These are phyloP conservation scores for Phytophthora meadii DNA, from an alignment of 352 stramenopile genomes.

Conservation along the genomic window DNA sequence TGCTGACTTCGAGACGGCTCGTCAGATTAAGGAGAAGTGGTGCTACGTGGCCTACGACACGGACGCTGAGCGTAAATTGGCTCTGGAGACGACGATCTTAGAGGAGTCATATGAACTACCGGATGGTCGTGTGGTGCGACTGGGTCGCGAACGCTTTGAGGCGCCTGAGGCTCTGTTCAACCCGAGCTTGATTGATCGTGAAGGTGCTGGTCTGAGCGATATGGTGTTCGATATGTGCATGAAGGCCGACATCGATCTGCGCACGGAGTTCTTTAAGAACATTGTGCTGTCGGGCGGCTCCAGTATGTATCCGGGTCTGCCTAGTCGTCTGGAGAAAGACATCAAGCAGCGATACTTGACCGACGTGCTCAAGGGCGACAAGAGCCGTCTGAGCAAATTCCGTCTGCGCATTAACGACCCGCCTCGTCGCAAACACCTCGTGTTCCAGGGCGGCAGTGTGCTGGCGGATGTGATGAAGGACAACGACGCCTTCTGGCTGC, in stretches of 20 bases:
- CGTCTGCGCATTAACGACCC: constrained; percentile 96
- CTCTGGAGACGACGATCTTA: constrained; percentile 92
- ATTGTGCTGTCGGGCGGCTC: constrained; percentile 95
- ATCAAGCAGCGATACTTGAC: constrained; percentile 71
- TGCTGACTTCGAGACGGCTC: constrained; percentile 93
- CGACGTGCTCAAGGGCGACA: constrained; percentile 90
- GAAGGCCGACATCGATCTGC: constrained; percentile 95
- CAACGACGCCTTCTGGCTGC: constrained; percentile 95
- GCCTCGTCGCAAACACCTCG: constrained; percentile 95
- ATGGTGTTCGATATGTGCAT: constrained; percentile 99
- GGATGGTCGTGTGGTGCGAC: constrained; percentile 95
- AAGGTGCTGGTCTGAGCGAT: constrained; percentile 95
- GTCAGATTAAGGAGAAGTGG: constrained; percentile 95
- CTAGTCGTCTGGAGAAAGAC: constrained; percentile 93
- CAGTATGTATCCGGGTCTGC: constrained; percentile 96
- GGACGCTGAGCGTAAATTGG: constrained; percentile 83
- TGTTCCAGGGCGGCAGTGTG: constrained; percentile 94
- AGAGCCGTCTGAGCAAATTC: constrained; percentile 92
- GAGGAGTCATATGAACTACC: constrained; percentile 95
- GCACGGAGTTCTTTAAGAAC: constrained; percentile 98
- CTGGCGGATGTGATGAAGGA: constrained; percentile 96
- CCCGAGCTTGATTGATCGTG: constrained; percentile 96
- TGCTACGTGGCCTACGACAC: constrained; percentile 94
- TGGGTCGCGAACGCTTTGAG: constrained; percentile 96
- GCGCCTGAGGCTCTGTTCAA: constrained; percentile 97